Evolutionary conservation across 305 asterid genomes (phyloP).

Genomic region (Stenogyne calaminthoides): DNA sequence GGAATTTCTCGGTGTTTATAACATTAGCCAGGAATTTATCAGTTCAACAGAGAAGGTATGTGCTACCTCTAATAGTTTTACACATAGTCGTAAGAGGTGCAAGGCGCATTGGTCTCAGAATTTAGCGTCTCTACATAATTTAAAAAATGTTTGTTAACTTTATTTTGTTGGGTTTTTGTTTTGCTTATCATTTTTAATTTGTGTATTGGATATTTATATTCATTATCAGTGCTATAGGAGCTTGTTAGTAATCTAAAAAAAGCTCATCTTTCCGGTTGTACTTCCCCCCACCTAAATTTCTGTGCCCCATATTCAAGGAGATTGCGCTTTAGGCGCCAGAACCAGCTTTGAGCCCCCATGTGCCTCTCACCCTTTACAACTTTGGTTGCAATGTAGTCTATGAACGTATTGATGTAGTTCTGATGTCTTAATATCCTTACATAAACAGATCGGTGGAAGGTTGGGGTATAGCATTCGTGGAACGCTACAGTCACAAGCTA

Average conservation of each 20-base stretch:
- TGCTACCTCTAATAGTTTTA: constrained; percentile 28
- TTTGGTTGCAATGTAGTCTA: neutral
- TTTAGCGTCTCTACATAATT: neutral
- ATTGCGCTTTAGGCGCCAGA: neutral
- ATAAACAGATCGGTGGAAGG: constrained; percentile 97
- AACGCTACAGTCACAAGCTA: constrained; percentile 94
- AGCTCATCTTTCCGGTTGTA: neutral
- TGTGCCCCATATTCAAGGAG: neutral
- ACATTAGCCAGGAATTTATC: constrained; percentile 88
- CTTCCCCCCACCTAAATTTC: neutral
- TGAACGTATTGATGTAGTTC: constrained; percentile 30
- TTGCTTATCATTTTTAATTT: neutral
- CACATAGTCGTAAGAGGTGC: neutral
- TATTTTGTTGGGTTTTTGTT: neutral
- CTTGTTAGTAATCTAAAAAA: neutral
- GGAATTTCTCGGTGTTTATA: constrained; percentile 85
- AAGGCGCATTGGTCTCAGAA: neutral
- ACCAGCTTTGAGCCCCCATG: neutral
- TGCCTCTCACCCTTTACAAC: neutral
- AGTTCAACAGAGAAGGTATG: constrained; percentile 89
- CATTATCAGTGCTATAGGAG: neutral
- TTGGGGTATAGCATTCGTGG: constrained; percentile 99
- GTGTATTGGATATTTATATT: neutral
- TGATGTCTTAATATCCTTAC: constrained; percentile 47
- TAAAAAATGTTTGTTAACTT: neutral